phyloP scores from a whole-genome alignment of 1,139 yeast species.

The Lodderomyces beijingensis region DNA sequence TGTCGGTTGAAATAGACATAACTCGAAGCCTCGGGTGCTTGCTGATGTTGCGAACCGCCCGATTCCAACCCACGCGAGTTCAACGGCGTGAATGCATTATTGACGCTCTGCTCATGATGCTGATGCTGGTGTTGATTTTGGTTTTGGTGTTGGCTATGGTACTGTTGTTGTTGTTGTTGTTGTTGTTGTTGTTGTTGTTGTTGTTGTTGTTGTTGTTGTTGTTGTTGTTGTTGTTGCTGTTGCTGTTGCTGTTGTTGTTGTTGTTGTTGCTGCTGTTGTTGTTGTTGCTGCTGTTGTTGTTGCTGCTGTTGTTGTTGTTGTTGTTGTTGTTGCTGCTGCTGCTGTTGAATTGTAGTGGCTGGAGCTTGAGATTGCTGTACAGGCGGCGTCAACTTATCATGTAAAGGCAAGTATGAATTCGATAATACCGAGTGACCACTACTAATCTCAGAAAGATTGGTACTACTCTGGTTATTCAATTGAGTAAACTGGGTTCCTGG shows the following conservation, averaged over 20 bases:
- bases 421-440: slow-evolving; percentile 25
- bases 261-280: slow-evolving; percentile 11
- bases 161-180: background rate
- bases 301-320: slow-evolving; percentile 5
- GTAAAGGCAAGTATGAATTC: slow-evolving; percentile 12
- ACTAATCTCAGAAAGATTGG: slow-evolving; percentile 36
- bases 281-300: slow-evolving; percentile 7
- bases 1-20: slow-evolving; percentile 81
- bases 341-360: slow-evolving; percentile 7
- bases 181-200: slow-evolving; percentile 1
- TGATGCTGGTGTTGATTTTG: slow-evolving; percentile 1
- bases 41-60: slow-evolving; percentile 15
- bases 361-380: slow-evolving; percentile 10
- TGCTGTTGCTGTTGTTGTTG: background rate
- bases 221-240: background rate
- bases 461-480: slow-evolving; percentile 36
- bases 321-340: slow-evolving; percentile 5
- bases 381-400: slow-evolving; percentile 15
- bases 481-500: slow-evolving; percentile 42
- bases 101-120: slow-evolving; percentile 2
- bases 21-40: no score
- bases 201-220: slow-evolving; percentile 6
- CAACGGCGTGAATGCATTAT: slow-evolving; percentile 12
- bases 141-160: slow-evolving; percentile 6
- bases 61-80: slow-evolving; percentile 6